Conservation (phyloP, 2,329 filamentous ascomycete species). For the Metarhizium humberi region DNA sequence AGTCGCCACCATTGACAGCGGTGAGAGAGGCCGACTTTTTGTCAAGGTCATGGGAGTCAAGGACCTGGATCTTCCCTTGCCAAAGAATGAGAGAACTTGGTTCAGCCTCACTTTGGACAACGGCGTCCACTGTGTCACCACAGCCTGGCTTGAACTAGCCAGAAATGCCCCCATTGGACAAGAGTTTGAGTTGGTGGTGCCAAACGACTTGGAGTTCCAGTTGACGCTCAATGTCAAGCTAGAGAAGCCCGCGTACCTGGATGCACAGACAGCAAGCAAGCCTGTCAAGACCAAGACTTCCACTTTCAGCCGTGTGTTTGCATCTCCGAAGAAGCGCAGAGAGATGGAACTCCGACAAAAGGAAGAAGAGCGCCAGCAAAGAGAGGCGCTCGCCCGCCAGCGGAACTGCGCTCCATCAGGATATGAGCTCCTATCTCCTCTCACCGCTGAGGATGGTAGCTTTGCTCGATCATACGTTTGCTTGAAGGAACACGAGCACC, state of each 20-base stretch:
- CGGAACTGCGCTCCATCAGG: slow-evolving; percentile 57
- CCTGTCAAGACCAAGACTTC: slow-evolving; percentile 65
- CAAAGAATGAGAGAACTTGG: slow-evolving; percentile 82
- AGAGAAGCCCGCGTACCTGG: slow-evolving; percentile 62
- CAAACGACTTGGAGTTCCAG: slow-evolving; percentile 98
- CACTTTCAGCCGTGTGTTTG: slow-evolving; percentile 84
- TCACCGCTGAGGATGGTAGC: slow-evolving; percentile 85
- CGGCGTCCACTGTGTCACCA: slow-evolving; percentile 94
- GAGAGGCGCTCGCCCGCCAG: slow-evolving; percentile 55
- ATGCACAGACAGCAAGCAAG: slow-evolving; percentile 47
- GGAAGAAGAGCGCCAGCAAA: slow-evolving; percentile 63
- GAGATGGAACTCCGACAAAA: slow-evolving; percentile 79
- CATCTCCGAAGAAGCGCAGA: slow-evolving; percentile 93
- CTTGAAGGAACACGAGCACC: slow-evolving; percentile 81
- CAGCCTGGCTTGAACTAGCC: slow-evolving; percentile 86
- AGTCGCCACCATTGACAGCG: slow-evolving; percentile 59
- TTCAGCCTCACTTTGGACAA: slow-evolving; percentile 98
- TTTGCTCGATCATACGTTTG: slow-evolving; percentile 92
- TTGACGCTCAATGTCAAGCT: slow-evolving; percentile 93
- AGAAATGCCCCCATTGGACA: slow-evolving; percentile 91
- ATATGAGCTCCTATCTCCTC: slow-evolving; percentile 78
- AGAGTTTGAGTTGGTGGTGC: slow-evolving; percentile 94
- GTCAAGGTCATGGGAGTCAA: slow-evolving; percentile 99
- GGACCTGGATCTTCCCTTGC: slow-evolving; percentile 83
- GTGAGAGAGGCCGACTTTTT: slow-evolving; percentile 83